phyloP scores from a whole-genome alignment of 345 rosid genomes.

The Citrus mangshanensis region DNA sequence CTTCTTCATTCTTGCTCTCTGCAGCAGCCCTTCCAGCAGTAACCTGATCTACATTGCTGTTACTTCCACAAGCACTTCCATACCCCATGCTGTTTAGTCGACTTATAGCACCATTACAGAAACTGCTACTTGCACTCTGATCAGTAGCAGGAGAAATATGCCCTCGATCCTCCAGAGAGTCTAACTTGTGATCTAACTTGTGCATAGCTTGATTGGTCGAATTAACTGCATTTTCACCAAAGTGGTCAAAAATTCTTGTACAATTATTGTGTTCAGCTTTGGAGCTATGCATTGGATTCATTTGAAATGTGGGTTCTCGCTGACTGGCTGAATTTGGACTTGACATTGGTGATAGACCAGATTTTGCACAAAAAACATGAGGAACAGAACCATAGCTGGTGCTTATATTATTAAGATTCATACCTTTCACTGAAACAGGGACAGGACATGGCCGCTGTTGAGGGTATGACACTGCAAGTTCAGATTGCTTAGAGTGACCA shows the following conservation, averaged over 20 bases:
- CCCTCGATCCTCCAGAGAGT: constrained; percentile 51
- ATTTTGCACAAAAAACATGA: constrained; percentile 28
- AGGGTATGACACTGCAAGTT: constrained; percentile 36
- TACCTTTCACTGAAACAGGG: constrained; percentile 44
- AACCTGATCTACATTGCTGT: constrained; percentile 47
- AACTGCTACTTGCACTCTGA: constrained; percentile 63
- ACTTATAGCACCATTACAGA: constrained; percentile 49
- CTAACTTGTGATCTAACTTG: constrained; percentile 30
- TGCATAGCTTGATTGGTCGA: constrained; percentile 29
- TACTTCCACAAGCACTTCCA: constrained; percentile 50
- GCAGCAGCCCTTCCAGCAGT: constrained; percentile 28
- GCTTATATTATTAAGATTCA: constrained; percentile 30
- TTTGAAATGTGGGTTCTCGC: constrained; percentile 41
- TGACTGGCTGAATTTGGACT: constrained; percentile 60
- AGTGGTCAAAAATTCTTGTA: constrained; percentile 33
- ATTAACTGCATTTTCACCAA: constrained; percentile 35
- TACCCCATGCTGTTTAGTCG: constrained; percentile 41
- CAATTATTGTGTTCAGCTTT: constrained; percentile 35
- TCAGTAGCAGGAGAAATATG: constrained; percentile 49
- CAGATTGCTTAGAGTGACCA: constrained; percentile 35
- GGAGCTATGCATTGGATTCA: constrained; percentile 35
- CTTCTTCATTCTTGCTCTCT: constrained; percentile 55
- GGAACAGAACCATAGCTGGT: constrained; percentile 43
- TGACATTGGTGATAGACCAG: constrained; percentile 39
- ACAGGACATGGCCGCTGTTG: constrained; percentile 43